A percentile compares a stretch with the other conserved stretches of the same genome.
Evolutionary conservation across 1,284 basidiomycete genomes (phyloP).

Genomic region (Rhodotorula sp.): DNA sequence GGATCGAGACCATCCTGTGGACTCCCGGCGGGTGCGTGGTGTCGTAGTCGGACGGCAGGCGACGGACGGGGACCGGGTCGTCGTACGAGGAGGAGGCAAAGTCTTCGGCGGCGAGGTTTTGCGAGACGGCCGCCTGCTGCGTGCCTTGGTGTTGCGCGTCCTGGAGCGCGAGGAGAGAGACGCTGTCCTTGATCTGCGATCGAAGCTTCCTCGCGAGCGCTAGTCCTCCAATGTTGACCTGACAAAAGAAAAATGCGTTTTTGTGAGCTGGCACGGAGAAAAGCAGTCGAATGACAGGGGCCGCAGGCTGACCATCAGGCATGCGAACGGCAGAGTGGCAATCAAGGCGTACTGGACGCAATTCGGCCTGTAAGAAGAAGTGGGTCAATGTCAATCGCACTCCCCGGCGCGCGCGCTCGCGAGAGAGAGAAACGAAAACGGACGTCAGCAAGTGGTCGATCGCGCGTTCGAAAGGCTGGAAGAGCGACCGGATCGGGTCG

Average conservation of each 20-base stretch:
- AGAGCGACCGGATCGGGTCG: neutral
- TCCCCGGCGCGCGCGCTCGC: too few relatives aligned
- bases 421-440: neutral
- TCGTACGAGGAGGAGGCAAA: neutral
- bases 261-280: too few relatives aligned
- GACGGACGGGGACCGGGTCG: too few relatives aligned
- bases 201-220: neutral
- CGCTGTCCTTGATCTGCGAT: neutral
- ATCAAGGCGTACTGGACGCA: neutral
- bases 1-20: too few relatives aligned
- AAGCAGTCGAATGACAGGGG: neutral
- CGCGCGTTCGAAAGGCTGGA: neutral
- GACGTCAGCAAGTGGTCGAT: neutral
- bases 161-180: neutral
- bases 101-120: neutral
- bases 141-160: neutral
- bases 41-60: too few relatives aligned
- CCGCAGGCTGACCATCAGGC: neutral
- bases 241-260: too few relatives aligned
- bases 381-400: too few relatives aligned
- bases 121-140: too few relatives aligned
- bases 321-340: neutral
- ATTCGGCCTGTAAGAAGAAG: neutral
- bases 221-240: conserved; percentile 2
- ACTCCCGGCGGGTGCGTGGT: too few relatives aligned